Evolutionary conservation across 306 rosid species (phyloP), one percentile per base, ranked within the genome.

Genomic region (Alnus rubra): DNA sequence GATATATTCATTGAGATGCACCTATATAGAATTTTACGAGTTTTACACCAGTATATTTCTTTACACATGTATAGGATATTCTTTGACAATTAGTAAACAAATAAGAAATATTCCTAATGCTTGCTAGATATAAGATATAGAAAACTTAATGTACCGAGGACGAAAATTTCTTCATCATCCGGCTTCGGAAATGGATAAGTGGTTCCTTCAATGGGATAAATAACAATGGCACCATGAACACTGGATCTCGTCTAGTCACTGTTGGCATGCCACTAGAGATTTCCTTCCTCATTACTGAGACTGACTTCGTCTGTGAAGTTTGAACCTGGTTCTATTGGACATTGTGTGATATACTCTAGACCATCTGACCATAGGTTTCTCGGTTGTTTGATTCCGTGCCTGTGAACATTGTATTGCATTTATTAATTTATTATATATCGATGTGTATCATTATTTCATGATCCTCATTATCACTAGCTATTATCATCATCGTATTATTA

Each of bases 231-330:
- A 1, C 88, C 88, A 9, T 85, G 85, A 10, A 85, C 79, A 1
- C 86, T 55, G 68, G 85, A 80, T 0, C 88, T 80, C 1, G 82
- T 6, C 88, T 84, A 84, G 2, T 74, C 82, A 10, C 88, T 84
- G 28, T 84, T 85, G 1, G 88, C 85, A 58, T 84, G 88, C 88
- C 88, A 85, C 88, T 85, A 85, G 0, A 85, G 44, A 7, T 85
- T 85, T 28, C 88, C 83, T 85, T 85, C 88, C 69, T 85, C 82
- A 2, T 3, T 35, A 0, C 80, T 73, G 35, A 84, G 74, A 4
- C 69, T 78, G 9, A 81, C 74, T 11, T 84, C 77, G 1, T 84
- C 74, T 0, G 82, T 84, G 42, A 84, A 81, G 50, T 55, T 84
- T 10, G 28, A 45, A 15, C 88, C 85, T 5, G 80, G 58, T 15